These are phyloP conservation scores for Pichia manshurica DNA, from an alignment of 805 yeast species.

Conservation along the genomic window DNA sequence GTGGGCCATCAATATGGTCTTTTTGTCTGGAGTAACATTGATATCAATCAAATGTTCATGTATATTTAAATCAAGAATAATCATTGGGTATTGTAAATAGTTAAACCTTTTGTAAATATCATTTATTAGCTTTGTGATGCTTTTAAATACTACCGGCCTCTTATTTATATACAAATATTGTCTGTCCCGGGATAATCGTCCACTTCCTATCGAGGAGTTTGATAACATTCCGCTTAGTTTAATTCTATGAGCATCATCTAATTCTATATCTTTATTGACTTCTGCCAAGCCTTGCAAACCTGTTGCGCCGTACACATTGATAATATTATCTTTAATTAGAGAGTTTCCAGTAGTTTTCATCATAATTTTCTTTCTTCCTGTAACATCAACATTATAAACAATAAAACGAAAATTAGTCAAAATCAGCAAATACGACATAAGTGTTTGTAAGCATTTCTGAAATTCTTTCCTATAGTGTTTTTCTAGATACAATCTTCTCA, in stretches of 20 bases:
- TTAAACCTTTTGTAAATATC: conserved; percentile 73
- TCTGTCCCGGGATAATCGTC: conserved; percentile 65
- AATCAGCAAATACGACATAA: conserved; percentile 67
- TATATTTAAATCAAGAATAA: conserved; percentile 54
- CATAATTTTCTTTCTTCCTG: conserved; percentile 47
- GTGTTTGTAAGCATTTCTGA: conserved; percentile 52
- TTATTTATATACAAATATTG: conserved; percentile 70
- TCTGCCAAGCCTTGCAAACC: conserved; percentile 54
- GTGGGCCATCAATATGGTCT: conserved; percentile 60
- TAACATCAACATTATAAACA: conserved; percentile 46
- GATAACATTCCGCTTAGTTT: conserved; percentile 61
- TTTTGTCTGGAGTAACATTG: conserved; percentile 89
- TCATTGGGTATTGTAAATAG: conserved; percentile 65
- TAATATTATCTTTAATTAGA: conserved; percentile 49
- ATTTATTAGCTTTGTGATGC: conserved; percentile 53
- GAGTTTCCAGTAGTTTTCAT: conserved; percentile 53
- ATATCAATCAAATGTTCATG: conserved; percentile 59
- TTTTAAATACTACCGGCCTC: conserved; percentile 63
- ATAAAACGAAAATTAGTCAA: conserved; percentile 52
- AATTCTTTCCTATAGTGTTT: conserved; percentile 69
- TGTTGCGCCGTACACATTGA: conserved; percentile 65
- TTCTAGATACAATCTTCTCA: conserved; percentile 66
- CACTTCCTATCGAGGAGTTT: conserved; percentile 71
- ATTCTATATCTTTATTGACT: conserved; percentile 38
- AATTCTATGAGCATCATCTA: conserved; percentile 32